These are phyloP conservation scores for Neurospora cerealis DNA, from an alignment of 495 filamentous ascomycete species.

Conservation along the genomic window DNA sequence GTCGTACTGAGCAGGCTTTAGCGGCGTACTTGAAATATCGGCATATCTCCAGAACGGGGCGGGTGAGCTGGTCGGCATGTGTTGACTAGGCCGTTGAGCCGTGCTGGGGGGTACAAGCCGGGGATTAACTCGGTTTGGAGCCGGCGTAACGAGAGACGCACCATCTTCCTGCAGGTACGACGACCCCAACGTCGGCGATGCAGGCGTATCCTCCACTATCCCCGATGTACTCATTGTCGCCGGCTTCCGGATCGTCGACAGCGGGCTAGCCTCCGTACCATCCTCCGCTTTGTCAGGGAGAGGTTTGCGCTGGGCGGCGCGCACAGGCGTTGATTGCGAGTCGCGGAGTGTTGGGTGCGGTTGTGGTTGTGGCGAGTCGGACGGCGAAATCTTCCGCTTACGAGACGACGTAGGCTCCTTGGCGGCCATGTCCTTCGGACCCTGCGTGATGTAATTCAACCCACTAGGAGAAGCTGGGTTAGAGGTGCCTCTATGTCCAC, in stretches of 20 bases:
- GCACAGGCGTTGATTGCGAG: conserved; percentile 47
- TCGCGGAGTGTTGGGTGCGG: conserved; percentile 35
- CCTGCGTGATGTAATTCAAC: conserved; percentile 39
- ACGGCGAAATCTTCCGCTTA: conserved; percentile 42
- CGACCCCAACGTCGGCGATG: conserved; percentile 64
- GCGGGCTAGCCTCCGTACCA: conserved; percentile 33
- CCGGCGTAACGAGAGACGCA: conserved; percentile 65
- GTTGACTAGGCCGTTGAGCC: conserved; percentile 80
- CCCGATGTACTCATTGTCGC: conserved; percentile 37
- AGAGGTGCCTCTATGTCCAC: conserved; percentile 48
- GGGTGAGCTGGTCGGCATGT: conserved; percentile 88
- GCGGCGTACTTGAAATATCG: conserved; percentile 68
- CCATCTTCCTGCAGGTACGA: conserved; percentile 44
- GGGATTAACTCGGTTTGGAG: conserved; percentile 73
- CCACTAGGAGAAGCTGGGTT: conserved; percentile 47
- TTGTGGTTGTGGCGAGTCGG: conserved; percentile 39
- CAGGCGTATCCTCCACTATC: conserved; percentile 47
- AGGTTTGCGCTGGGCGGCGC: conserved; percentile 40
- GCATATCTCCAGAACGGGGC: conserved; percentile 96
- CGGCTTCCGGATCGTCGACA: conserved; percentile 38
- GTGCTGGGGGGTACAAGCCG: conserved; percentile 82
- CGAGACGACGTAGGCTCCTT: conserved; percentile 30
- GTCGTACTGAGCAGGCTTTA: conserved; percentile 50
- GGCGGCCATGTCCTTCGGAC: conserved; percentile 36
- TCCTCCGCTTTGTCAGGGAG: conserved; percentile 25